Conservation (phyloP, 345 rosid species). For the Theobroma cacao region DNA sequence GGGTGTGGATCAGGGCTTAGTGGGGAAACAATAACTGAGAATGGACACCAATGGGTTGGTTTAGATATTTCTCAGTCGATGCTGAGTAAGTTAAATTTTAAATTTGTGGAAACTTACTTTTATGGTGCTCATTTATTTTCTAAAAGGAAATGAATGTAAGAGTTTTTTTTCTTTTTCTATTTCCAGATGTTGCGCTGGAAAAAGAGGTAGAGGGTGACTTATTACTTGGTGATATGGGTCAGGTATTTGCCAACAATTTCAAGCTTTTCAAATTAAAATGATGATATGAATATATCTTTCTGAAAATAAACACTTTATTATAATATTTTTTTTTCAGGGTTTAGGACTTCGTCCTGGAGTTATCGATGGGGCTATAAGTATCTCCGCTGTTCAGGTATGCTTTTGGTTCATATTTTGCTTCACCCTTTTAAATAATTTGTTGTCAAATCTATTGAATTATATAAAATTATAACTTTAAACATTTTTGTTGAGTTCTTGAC, state of each 20-base stretch:
- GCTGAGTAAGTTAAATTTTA: constrained; percentile 48
- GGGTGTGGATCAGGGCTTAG: constrained; percentile 97
- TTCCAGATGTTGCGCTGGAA: constrained; percentile 73
- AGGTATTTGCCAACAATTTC: constrained; percentile 39
- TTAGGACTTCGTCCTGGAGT: constrained; percentile 83
- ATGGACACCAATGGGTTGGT: constrained; percentile 89
- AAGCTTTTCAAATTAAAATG: background rate
- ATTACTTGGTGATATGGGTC: constrained; percentile 94
- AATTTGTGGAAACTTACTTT: background rate
- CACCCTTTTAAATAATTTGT: background rate
- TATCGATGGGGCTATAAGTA: constrained; percentile 93
- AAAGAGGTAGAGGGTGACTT: constrained; percentile 93
- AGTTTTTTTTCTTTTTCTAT: background rate
- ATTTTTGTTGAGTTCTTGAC: background rate
- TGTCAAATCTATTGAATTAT: background rate
- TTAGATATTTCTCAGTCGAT: constrained; percentile 83
- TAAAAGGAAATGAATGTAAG: background rate
- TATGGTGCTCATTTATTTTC: background rate
- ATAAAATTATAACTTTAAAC: background rate
- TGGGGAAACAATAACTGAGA: constrained; percentile 84
- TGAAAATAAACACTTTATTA: background rate
- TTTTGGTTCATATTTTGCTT: background rate
- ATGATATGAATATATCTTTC: background rate
- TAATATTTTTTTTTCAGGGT: constrained; percentile 47
- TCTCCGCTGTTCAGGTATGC: constrained; percentile 87